phyloP scores from a whole-genome alignment of 495 filamentous ascomycete species.

The Poronia punctata region DNA sequence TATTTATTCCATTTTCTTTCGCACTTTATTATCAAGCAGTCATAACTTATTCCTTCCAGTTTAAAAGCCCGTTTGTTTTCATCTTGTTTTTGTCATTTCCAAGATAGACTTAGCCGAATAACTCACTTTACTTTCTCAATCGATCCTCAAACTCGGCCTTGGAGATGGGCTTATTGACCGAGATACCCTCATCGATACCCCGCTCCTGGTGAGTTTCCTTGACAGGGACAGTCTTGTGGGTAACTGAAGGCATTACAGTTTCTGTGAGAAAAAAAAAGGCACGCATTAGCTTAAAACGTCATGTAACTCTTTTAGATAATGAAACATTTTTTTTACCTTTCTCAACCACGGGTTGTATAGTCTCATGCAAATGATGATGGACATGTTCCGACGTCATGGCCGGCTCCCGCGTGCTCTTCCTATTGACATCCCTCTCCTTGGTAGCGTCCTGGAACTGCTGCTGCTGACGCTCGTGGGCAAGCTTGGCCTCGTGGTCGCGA shows the following conservation, averaged over 20 bases:
- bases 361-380: constrained; percentile 17
- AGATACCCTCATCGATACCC: constrained; percentile 5
- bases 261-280: no score
- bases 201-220: constrained; percentile 12
- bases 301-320: neutral
- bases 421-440: neutral
- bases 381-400: constrained; percentile 9
- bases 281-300: neutral
- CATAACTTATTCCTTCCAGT: no score
- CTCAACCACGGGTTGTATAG: constrained; percentile 17
- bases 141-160: constrained; percentile 10
- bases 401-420: constrained; percentile 7
- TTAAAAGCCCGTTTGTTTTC: no score
- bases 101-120: no score
- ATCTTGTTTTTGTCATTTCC: no score
- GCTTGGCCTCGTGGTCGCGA: constrained; percentile 1
- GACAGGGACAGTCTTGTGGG: constrained; percentile 12
- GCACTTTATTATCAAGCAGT: no score
- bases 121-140: constrained; percentile 1
- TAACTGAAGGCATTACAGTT: constrained; percentile 12
- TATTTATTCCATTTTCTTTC: no score
- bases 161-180: constrained; percentile 5
- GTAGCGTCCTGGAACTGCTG: constrained; percentile 1
- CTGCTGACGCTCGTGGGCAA: neutral
- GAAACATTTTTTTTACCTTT: constrained; percentile 12